phyloP scores from a whole-genome alignment of 164 flowering plant genomes.

The Liriodendron chinense region DNA sequence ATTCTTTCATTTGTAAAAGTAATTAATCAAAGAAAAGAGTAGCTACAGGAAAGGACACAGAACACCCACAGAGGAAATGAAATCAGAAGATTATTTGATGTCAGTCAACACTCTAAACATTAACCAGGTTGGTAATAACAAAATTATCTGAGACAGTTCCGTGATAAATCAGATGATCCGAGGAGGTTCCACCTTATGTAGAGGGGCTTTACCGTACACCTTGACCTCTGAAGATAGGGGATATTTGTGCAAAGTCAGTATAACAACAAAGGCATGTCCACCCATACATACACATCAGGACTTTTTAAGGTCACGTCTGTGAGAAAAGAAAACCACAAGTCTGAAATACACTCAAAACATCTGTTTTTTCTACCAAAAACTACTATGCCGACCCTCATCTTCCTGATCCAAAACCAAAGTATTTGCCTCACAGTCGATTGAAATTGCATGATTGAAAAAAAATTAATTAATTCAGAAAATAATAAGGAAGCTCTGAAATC shows the following conservation, averaged over 20 bases:
- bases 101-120: too few species aligned
- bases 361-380: neutral
- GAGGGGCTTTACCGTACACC: neutral
- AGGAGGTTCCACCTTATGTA: too few species aligned
- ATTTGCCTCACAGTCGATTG: neutral
- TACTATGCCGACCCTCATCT: neutral
- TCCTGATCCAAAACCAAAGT: neutral
- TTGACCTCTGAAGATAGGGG: too few species aligned
- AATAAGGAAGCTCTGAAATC: neutral
- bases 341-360: neutral
- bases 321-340: neutral
- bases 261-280: neutral
- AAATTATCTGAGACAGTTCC: too few species aligned
- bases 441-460: neutral
- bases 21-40: too few species aligned
- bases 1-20: too few species aligned
- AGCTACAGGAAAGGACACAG: too few species aligned
- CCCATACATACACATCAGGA: neutral
- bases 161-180: too few species aligned
- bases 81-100: too few species aligned
- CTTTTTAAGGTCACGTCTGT: neutral
- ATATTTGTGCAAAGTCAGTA: constrained; percentile 1
- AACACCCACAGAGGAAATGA: too few species aligned
- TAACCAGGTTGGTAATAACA: too few species aligned
- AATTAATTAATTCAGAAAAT: neutral